phyloP scores from a whole-genome alignment of 495 filamentous ascomycete species.

The Xylaria flabelliformis region DNA sequence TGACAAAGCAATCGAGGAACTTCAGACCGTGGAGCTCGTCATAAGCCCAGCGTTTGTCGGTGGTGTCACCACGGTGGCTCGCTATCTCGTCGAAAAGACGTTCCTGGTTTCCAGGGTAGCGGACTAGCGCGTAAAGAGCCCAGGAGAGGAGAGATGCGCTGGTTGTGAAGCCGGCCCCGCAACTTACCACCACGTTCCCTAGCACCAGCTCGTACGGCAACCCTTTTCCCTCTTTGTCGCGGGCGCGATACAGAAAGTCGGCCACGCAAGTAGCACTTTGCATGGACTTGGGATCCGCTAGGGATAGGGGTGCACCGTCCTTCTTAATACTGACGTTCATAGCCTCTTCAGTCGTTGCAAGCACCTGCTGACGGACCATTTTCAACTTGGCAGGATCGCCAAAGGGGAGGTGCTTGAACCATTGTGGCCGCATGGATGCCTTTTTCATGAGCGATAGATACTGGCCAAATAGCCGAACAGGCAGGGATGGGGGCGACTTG shows the following conservation, averaged over 20 bases:
- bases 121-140: conserved; percentile 51
- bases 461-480: conserved; percentile 47
- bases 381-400: conserved; percentile 43
- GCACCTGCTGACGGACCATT: conserved; percentile 31
- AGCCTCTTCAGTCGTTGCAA: neutral
- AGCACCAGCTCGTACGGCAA: neutral
- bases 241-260: conserved; percentile 10
- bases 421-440: conserved; percentile 47
- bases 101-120: conserved; percentile 53
- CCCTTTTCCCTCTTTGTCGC: conserved; percentile 7
- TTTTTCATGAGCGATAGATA: conserved; percentile 53
- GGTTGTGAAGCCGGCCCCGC: conserved; percentile 56
- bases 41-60: conserved; percentile 30
- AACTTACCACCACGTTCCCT: conserved; percentile 31
- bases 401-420: conserved; percentile 52
- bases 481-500: conserved; percentile 29
- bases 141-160: conserved; percentile 56
- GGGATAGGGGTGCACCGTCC: neutral
- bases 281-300: neutral
- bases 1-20: conserved; percentile 58
- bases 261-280: neutral
- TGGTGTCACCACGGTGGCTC: conserved; percentile 38
- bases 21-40: conserved; percentile 44
- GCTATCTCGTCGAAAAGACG: conserved; percentile 53
- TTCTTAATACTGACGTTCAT: neutral